Evolutionary conservation across 208 protist species (phyloP).

Genomic region (Trypanosoma brucei): DNA sequence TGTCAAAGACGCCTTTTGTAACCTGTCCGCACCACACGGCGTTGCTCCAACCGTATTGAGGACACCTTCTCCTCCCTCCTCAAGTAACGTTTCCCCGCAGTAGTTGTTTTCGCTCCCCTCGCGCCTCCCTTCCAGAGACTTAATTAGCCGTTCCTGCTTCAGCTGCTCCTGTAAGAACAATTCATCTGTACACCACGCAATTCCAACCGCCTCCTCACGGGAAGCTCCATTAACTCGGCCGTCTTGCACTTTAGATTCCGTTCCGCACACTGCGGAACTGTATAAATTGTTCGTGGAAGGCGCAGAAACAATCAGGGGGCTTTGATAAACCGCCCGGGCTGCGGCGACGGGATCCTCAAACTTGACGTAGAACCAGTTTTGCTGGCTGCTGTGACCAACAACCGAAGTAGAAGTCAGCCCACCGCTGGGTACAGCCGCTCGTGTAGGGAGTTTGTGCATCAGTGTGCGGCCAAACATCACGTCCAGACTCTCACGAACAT

Average conservation of each 20-base stretch:
- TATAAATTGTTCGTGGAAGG: neutral
- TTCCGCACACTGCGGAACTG: too few species aligned
- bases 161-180: slow-evolving; percentile 27
- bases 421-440: neutral
- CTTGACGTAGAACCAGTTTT: slow-evolving; percentile 48
- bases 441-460: slow-evolving; percentile 33
- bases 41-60: slow-evolving; percentile 3
- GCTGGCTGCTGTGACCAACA: neutral
- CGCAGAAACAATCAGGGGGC: slow-evolving; percentile 24
- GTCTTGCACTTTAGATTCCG: too few species aligned
- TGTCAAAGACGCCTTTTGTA: neutral
- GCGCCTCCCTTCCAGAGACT: neutral
- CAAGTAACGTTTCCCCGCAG: neutral
- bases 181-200: slow-evolving; percentile 46
- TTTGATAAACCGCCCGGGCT: slow-evolving; percentile 41
- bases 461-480: slow-evolving; percentile 57
- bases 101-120: neutral
- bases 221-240: neutral
- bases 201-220: slow-evolving; percentile 14
- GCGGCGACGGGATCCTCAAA: slow-evolving; percentile 50
- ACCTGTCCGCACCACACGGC: slow-evolving; percentile 12
- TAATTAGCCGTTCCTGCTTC: neutral
- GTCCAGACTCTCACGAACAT: slow-evolving; percentile 77
- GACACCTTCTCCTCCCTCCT: neutral
- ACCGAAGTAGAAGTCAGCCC: neutral